Conservation (phyloP, 73 alveolate genomes). For the Paramecium primaurelia region DNA sequence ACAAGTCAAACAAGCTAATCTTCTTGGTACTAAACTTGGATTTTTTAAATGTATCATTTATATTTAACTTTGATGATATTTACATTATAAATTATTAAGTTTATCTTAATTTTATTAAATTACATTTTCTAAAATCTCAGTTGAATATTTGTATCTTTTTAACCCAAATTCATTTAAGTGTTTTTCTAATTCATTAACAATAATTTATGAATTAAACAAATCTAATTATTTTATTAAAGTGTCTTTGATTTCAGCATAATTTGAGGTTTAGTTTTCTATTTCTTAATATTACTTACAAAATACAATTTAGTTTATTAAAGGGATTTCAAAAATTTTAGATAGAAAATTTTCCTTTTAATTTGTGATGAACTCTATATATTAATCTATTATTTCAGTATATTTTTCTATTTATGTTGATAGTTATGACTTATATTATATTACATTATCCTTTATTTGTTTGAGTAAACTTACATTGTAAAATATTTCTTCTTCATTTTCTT, state of each 20-base stretch:
- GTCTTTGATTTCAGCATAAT: not conserved
- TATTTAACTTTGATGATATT: too few species aligned
- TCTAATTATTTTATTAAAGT: not conserved
- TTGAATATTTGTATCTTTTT: not conserved
- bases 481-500: not conserved
- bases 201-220: not conserved
- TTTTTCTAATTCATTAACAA: not conserved
- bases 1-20: too few species aligned
- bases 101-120: too few species aligned
- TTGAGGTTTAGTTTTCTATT: not conserved
- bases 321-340: not conserved
- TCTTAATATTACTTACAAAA: not conserved
- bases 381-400: not conserved
- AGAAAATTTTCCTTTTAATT: not conserved
- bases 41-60: too few species aligned
- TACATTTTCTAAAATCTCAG: too few species aligned
- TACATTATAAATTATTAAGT: too few species aligned
- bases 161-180: not conserved
- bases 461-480: not conserved
- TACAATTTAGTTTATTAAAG: not conserved
- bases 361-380: not conserved
- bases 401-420: not conserved
- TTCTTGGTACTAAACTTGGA: too few species aligned
- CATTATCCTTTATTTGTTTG: not conserved
- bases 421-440: not conserved